Evolutionary conservation across 192 early-diverging fungal genomes (phyloP).

Genomic region (Gryganskiella cystojenkinii): DNA sequence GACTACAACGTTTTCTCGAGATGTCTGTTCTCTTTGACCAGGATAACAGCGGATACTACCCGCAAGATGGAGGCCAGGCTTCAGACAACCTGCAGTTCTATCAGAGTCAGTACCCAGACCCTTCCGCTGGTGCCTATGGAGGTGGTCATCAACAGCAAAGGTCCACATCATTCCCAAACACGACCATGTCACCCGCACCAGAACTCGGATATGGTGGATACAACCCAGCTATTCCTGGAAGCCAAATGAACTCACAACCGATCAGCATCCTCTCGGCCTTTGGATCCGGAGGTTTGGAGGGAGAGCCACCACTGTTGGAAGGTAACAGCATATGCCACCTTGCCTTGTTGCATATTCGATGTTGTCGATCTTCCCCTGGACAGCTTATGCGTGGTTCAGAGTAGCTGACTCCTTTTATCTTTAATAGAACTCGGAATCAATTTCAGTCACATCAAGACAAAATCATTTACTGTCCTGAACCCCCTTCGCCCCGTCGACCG

Average conservation of each 20-base stretch:
- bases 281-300: constrained; percentile 90
- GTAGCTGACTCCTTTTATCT: not conserved
- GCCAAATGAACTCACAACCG: constrained; percentile 44
- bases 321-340: constrained; percentile 50
- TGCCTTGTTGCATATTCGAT: too few species aligned
- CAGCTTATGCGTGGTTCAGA: not conserved
- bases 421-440: constrained; percentile 91
- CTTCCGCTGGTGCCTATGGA: constrained; percentile 33
- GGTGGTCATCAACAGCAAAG: constrained; percentile 29
- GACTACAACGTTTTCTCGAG: too few species aligned
- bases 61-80: constrained; percentile 21
- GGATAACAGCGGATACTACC: constrained; percentile 39
- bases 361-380: not conserved
- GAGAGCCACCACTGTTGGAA: constrained; percentile 94
- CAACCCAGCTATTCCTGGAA: constrained; percentile 25
- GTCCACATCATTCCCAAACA: constrained; percentile 37
- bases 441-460: constrained; percentile 91
- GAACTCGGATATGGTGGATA: constrained; percentile 44
- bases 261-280: constrained; percentile 73
- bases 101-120: constrained; percentile 59
- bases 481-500: constrained; percentile 78
- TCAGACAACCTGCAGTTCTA: constrained; percentile 69
- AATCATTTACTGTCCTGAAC: constrained; percentile 89
- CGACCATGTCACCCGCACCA: constrained; percentile 38
- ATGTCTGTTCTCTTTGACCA: constrained; percentile 43